These are phyloP conservation scores for Vanderwaltozyma yarrowii DNA, from an alignment of 805 yeast species.

Conservation along the genomic window DNA sequence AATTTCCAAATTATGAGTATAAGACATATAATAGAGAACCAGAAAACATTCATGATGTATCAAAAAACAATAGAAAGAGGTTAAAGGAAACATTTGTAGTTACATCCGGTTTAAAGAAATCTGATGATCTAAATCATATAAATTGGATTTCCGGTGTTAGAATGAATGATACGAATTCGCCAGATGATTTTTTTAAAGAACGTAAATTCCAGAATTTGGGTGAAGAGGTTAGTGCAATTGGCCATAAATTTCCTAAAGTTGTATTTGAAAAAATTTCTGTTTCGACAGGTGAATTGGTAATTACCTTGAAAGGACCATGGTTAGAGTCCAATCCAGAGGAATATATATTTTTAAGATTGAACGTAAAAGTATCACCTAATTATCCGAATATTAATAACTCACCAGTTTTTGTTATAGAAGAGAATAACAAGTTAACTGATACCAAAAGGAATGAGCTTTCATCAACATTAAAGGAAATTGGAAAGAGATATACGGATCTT, in stretches of 20 bases:
- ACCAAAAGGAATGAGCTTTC: slow-evolving; percentile 43
- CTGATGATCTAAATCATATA: slow-evolving; percentile 50
- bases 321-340: slow-evolving; percentile 31
- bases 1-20: slow-evolving; percentile 36
- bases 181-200: slow-evolving; percentile 30
- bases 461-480: slow-evolving; percentile 42
- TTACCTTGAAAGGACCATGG: slow-evolving; percentile 81
- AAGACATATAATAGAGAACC: slow-evolving; percentile 47
- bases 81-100: slow-evolving; percentile 33
- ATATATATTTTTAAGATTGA: slow-evolving; percentile 56
- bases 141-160: slow-evolving; percentile 93
- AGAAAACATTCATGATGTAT: slow-evolving; percentile 14
- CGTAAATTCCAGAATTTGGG: slow-evolving; percentile 56
- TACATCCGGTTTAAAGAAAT: slow-evolving; percentile 27
- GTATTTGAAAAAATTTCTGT: slow-evolving; percentile 82
- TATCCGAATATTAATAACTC: slow-evolving; percentile 52
- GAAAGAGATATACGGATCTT: slow-evolving; percentile 43
- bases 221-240: slow-evolving; percentile 82
- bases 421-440: slow-evolving; percentile 55
- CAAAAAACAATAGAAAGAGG: slow-evolving; percentile 19
- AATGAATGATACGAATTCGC: slow-evolving; percentile 36
- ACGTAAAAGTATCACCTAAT: slow-evolving; percentile 54
- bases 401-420: slow-evolving; percentile 62
- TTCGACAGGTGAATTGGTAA: slow-evolving; percentile 65
- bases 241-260: slow-evolving; percentile 80